phyloP scores from a whole-genome alignment of 352 stramenopile species.

The Phytophthora fragariaefolia region DNA sequence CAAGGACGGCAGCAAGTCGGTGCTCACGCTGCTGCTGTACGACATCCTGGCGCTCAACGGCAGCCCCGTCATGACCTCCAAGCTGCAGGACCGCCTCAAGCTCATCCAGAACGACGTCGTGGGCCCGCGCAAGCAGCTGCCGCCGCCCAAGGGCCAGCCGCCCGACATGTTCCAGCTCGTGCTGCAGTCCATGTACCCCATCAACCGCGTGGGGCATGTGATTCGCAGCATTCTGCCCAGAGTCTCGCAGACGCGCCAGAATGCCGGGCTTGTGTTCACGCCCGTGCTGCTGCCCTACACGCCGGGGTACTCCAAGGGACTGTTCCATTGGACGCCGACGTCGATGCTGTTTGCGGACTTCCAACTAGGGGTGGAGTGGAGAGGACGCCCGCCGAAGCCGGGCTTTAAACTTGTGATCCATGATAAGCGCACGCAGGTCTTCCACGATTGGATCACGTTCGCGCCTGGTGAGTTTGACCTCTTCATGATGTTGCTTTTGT shows the following conservation, averaged over 20 bases:
- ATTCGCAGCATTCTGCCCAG: conserved; percentile 78
- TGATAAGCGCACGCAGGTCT: conserved; percentile 85
- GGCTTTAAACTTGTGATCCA: conserved; percentile 88
- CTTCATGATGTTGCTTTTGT: background rate
- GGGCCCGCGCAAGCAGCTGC: conserved; percentile 76
- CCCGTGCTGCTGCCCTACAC: conserved; percentile 82
- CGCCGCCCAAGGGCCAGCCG: conserved; percentile 76
- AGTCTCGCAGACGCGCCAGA: conserved; percentile 79
- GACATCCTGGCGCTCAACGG: conserved; percentile 89
- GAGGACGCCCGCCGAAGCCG: conserved; percentile 73
- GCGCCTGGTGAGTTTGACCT: conserved; percentile 48
- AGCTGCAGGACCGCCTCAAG: conserved; percentile 88
- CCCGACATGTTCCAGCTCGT: conserved; percentile 85
- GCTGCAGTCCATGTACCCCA: conserved; percentile 86
- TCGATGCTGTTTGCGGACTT: conserved; percentile 72
- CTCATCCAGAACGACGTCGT: conserved; percentile 92
- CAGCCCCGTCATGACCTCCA: conserved; percentile 82
- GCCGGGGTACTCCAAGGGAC: conserved; percentile 74
- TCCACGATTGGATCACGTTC: conserved; percentile 91
- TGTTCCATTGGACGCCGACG: conserved; percentile 77
- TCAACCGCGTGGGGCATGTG: conserved; percentile 78
- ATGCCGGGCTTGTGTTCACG: conserved; percentile 80
- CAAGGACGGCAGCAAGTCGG: conserved; percentile 74
- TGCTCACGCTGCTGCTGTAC: conserved; percentile 83
- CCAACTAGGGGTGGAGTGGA: conserved; percentile 84